These are phyloP conservation scores for Kluyveromyces wickerhamii DNA, from an alignment of 805 yeast genomes.

Conservation along the genomic window DNA sequence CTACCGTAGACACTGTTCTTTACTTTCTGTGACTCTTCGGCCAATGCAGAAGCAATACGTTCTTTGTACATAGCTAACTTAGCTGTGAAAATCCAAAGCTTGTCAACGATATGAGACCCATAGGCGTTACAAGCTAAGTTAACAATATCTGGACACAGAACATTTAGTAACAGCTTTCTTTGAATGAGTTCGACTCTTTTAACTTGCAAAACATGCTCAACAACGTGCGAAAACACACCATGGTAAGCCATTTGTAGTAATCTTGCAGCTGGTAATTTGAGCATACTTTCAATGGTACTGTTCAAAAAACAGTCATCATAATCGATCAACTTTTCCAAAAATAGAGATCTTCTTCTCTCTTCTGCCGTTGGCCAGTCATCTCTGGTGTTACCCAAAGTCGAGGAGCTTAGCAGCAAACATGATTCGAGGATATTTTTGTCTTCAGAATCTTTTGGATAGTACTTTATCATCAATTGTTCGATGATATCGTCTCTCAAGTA, in stretches of 20 bases:
- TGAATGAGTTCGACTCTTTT: conserved; percentile 42
- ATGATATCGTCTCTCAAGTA: conserved; percentile 56
- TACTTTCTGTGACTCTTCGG: conserved; percentile 52
- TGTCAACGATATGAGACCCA: conserved; percentile 87
- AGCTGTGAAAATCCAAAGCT: conserved; percentile 70
- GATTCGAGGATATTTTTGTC: conserved; percentile 53
- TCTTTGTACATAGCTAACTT: conserved; percentile 80
- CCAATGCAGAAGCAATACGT: conserved; percentile 64
- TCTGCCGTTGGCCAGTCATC: conserved; percentile 92
- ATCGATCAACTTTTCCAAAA: conserved; percentile 63
- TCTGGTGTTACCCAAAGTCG: conserved; percentile 73
- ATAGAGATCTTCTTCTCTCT: conserved; percentile 71
- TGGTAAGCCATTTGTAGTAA: conserved; percentile 72
- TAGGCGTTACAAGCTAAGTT: conserved; percentile 73
- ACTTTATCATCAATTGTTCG: conserved; percentile 38
- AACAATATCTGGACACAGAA: conserved; percentile 47
- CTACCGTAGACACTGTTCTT: conserved; percentile 85
- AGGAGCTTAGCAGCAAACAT: conserved; percentile 51
- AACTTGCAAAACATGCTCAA: conserved; percentile 56
- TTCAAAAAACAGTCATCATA: conserved; percentile 56
- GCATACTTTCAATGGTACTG: conserved; percentile 50
- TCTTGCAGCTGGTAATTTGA: conserved; percentile 53
- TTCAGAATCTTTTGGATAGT: conserved; percentile 33
- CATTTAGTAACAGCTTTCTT: conserved; percentile 64
- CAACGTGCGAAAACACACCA: conserved; percentile 85